Base-by-base conservation (phyloP, 2,329 filamentous ascomycete species). In the Claviceps maximensis region DNA sequence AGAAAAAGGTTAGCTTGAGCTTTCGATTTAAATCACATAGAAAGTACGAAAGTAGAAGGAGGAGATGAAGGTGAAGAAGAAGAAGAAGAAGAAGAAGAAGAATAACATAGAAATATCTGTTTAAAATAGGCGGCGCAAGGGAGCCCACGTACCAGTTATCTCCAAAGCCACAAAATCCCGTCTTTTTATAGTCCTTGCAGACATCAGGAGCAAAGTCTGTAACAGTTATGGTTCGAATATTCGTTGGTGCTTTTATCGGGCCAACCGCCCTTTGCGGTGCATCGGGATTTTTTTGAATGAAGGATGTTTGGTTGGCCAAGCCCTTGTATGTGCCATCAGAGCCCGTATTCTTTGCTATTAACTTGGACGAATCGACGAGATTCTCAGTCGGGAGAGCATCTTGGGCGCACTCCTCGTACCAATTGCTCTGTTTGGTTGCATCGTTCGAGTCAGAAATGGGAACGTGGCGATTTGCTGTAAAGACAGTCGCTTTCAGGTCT, bases 181-280 rank as follows among this genome's bases (percentile, higher is more conserved):
- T 93, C 61, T 87, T 79, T 60, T 91, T 91, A 69, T 88, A 93
- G 65, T 97, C 93, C 67, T 97, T 97, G 70, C 93, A 98, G 0
- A 95, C 87, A 59, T 97, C 91, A 0, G 91, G 89, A 0, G 87
- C 85, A 65, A 88, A 97, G 65, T 98, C 93, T 33, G 83, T 95
- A 7, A 91, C 79, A 0, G 90, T 97, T 58, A 95, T 85, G 2
- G 87, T 95, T 50, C 93, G 83, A 53, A 98, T 84, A 62, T 97
- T 97, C 1, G 87, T 87, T 0, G 91, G 79, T 1, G 87, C 86
- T 68, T 95, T 95, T 56, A 94, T 78, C 0, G 93, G 93, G 0
- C 93, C 93, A 31, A 95, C 84, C 38, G 79, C 76, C 57, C 82
- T 78, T 29, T 70, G 72, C 2, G 83, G 80, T 8, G 86, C 83